These are phyloP conservation scores for Adansonia grandidieri DNA, from an alignment of 441 rosid genomes.

Conservation along the genomic window DNA sequence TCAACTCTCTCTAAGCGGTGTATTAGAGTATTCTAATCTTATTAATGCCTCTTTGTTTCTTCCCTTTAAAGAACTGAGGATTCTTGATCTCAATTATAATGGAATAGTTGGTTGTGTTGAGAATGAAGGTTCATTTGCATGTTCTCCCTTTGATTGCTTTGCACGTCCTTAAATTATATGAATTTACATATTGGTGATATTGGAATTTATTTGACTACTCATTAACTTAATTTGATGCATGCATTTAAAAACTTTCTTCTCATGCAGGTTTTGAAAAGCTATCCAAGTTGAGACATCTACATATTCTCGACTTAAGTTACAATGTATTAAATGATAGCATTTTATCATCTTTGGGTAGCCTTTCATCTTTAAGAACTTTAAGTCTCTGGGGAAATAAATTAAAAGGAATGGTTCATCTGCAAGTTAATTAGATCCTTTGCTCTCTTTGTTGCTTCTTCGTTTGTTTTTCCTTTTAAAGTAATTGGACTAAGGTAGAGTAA, in stretches of 20 bases:
- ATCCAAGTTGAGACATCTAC: too few species aligned
- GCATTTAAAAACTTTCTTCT: too few species aligned
- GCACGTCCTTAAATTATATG: too few species aligned
- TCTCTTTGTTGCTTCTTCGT: not conserved
- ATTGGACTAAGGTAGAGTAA: not conserved
- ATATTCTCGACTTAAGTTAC: too few species aligned
- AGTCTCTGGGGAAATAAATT: not conserved
- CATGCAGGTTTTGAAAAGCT: too few species aligned
- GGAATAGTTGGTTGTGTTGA: conserved; percentile 11
- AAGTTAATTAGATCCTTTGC: not conserved
- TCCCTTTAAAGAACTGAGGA: conserved; percentile 22
- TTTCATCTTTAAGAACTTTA: not conserved
- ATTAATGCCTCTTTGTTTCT: conserved; percentile 32
- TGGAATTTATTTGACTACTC: too few species aligned
- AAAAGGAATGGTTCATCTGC: not conserved
- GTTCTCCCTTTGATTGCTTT: too few species aligned
- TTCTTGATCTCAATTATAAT: not conserved
- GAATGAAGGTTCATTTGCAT: not conserved
- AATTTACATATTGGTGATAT: too few species aligned
- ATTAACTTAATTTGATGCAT: too few species aligned
- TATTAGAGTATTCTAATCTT: conserved; percentile 9
- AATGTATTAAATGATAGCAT: not conserved
- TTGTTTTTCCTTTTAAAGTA: not conserved
- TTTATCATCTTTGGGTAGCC: not conserved
- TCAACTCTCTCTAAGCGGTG: not conserved